Percentiles rank a stretch among this genome's conserved stretches.
phyloP scores from a whole-genome alignment of 345 rosid species.

The Eucalyptus polybractea region DNA sequence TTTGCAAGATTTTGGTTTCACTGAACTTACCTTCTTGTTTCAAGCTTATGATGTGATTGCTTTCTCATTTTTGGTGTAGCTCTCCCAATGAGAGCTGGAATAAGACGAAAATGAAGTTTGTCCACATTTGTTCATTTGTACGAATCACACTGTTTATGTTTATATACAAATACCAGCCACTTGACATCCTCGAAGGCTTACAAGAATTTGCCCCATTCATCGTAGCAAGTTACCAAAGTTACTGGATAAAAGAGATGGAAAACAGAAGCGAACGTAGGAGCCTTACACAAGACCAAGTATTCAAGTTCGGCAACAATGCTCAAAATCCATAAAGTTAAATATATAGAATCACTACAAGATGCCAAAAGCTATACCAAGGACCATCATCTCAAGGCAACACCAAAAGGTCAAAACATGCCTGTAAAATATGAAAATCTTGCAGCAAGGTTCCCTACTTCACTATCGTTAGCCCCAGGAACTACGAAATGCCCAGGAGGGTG shows the following conservation, averaged over 20 bases:
- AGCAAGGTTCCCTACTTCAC: background rate
- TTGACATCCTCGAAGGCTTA: background rate
- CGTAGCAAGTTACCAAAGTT: background rate
- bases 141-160: background rate
- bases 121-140: background rate
- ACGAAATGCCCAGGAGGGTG: background rate
- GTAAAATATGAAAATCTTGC: background rate
- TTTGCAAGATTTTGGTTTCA: background rate
- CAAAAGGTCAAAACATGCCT: background rate
- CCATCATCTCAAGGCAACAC: background rate
- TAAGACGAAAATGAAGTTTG: background rate
- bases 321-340: background rate
- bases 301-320: background rate
- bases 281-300: background rate
- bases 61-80: conserved; percentile 13
- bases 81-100: background rate
- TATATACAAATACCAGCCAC: background rate
- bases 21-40: background rate
- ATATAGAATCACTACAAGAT: background rate
- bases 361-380: background rate
- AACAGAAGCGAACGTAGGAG: background rate
- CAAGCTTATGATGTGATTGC: background rate
- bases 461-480: background rate
- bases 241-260: background rate
- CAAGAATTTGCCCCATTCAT: background rate